Evolutionary conservation across 2,329 filamentous ascomycete species (phyloP).

Genomic region (Sclerotinia trifoliorum): DNA sequence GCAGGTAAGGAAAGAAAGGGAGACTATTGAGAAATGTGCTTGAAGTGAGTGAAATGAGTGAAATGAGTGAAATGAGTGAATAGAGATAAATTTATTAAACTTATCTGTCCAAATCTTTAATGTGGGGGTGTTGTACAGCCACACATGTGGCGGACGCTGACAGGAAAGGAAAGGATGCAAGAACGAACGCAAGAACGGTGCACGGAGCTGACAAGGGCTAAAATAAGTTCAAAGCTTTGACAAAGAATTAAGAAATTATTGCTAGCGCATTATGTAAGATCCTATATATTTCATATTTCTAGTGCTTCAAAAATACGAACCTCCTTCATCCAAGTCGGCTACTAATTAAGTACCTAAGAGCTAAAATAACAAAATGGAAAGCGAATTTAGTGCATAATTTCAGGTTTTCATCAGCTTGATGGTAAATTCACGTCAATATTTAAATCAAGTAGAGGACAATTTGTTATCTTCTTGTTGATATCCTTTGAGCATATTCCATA

Average conservation of each 20-base stretch:
- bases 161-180: background rate
- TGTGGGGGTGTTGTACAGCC: background rate
- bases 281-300: too few relatives aligned
- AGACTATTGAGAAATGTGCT: background rate
- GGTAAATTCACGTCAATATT: background rate
- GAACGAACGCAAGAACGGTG: background rate
- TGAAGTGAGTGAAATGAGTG: background rate
- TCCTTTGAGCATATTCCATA: background rate
- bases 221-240: background rate
- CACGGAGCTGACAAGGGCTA: background rate
- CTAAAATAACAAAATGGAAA: slow-evolving; percentile 6
- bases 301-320: background rate
- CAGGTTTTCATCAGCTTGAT: background rate
- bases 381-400: background rate
- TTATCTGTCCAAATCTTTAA: slow-evolving; percentile 16
- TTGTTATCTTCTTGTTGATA: background rate
- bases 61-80: background rate
- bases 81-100: slow-evolving; percentile 20
- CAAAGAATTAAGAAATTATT: background rate
- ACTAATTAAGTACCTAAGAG: background rate
- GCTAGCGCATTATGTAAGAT: background rate
- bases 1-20: background rate
- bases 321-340: slow-evolving; percentile 12
- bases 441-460: background rate
- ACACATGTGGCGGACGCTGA: slow-evolving; percentile 6